Percentiles rank a stretch among this genome's conserved stretches.
These are phyloP conservation scores for Saccharomycopsis babjevae DNA, from an alignment of 805 yeast genomes.

Conservation along the genomic window DNA sequence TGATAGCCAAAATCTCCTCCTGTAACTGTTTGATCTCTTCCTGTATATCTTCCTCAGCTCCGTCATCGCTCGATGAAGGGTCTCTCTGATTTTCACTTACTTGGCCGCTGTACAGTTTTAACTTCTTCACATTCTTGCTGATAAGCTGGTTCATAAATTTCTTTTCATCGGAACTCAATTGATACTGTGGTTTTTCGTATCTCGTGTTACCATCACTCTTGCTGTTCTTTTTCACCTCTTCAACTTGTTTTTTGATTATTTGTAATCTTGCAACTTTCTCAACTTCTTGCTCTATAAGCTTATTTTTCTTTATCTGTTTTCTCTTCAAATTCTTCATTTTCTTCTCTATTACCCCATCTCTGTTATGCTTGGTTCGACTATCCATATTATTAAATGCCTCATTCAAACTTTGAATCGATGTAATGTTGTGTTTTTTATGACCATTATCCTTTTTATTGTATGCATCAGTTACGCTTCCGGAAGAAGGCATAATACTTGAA, in stretches of 20 bases:
- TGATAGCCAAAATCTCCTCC: constrained; percentile 33
- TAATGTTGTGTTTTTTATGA: constrained; percentile 1
- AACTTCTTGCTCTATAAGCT: constrained; percentile 20
- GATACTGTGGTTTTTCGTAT: constrained; percentile 18
- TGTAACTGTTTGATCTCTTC: constrained; percentile 37
- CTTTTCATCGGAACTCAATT: constrained; percentile 27
- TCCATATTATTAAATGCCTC: constrained; percentile 25
- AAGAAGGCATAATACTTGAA: constrained; percentile 29
- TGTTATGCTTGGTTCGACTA: constrained; percentile 17
- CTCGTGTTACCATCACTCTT: background rate
- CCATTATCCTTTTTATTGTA: constrained; percentile 9
- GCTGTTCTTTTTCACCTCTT: constrained; percentile 2
- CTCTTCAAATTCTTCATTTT: constrained; percentile 28
- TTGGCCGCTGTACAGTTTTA: constrained; percentile 20
- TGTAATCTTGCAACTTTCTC: constrained; percentile 27
- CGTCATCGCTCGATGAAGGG: constrained; percentile 28
- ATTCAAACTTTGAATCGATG: constrained; percentile 32
- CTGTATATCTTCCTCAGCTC: constrained; percentile 25
- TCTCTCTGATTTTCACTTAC: background rate
- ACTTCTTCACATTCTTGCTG: constrained; percentile 28
- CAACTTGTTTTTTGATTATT: constrained; percentile 26
- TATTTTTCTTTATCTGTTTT: constrained; percentile 22
- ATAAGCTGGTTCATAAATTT: constrained; percentile 27
- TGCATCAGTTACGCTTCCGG: constrained; percentile 15
- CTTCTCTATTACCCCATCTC: constrained; percentile 24